Percentiles rank a stretch among this genome's conserved stretches.
Conservation (phyloP, 176 grass and related monocot genomes). For the Neostapfia colusana region DNA sequence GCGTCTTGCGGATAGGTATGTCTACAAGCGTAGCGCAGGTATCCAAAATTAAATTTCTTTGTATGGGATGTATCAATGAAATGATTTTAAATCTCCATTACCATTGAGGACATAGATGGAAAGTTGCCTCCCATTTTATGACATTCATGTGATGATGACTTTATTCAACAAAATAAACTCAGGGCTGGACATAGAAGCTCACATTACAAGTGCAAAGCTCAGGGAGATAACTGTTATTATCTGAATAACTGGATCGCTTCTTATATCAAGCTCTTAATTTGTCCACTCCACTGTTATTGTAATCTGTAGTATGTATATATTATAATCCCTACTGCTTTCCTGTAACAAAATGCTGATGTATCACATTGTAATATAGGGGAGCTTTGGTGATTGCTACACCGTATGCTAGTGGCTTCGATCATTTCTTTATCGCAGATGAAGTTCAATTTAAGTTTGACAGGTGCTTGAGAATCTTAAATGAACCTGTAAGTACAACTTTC, state of each 20-base stretch:
- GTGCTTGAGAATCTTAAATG: constrained; percentile 78
- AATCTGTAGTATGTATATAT: no score
- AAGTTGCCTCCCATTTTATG: not conserved
- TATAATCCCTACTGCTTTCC: not conserved
- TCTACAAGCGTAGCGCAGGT: not conserved
- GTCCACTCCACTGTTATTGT: no score
- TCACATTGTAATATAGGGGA: constrained; percentile 54
- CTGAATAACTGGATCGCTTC: not conserved
- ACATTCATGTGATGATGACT: no score
- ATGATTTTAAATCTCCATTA: not conserved
- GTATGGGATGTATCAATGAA: not conserved
- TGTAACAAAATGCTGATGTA: not conserved
- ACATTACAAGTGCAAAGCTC: not conserved
- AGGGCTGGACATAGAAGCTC: not conserved
- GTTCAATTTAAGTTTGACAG: constrained; percentile 92
- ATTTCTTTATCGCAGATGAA: constrained; percentile 96
- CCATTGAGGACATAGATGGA: not conserved
- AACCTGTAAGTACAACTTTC: constrained; percentile 57
- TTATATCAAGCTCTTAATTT: no score
- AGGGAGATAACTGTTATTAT: not conserved
- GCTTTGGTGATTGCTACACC: constrained; percentile 92
- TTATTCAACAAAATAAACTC: no score
- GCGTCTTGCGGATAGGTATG: constrained; percentile 67
- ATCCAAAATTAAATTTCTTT: constrained; percentile 1
- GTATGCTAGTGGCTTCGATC: constrained; percentile 84